These are phyloP conservation scores for Stachybotrys chartarum DNA, from an alignment of 2,329 filamentous ascomycete species.

Conservation along the genomic window DNA sequence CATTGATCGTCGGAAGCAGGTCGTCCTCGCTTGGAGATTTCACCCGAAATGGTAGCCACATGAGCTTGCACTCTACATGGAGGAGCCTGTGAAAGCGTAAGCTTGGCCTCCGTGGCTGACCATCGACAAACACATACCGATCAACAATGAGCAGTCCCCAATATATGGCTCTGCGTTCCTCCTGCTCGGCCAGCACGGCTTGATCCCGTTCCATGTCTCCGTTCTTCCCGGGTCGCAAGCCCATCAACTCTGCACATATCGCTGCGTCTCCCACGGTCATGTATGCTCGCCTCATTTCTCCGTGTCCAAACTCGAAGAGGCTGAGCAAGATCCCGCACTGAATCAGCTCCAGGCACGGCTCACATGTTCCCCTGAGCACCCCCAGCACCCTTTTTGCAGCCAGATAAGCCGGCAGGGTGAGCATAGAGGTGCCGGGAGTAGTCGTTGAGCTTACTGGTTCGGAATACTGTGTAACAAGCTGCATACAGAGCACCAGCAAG, in stretches of 20 bases:
- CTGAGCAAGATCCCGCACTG: slow-evolving; percentile 33
- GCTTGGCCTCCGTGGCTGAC: background rate
- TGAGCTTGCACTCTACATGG: slow-evolving; percentile 22
- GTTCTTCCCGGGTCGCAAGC: slow-evolving; percentile 28
- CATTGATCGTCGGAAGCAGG: slow-evolving; percentile 24
- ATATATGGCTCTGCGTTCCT: slow-evolving; percentile 33
- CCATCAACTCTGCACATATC: slow-evolving; percentile 26
- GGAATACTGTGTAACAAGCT: slow-evolving; percentile 29
- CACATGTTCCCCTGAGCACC: slow-evolving; percentile 24
- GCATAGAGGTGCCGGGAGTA: slow-evolving; percentile 19
- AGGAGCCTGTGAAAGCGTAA: slow-evolving; percentile 12
- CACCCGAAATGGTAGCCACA: slow-evolving; percentile 24
- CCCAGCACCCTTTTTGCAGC: slow-evolving; percentile 30
- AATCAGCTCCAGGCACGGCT: slow-evolving; percentile 29
- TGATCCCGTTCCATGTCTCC: slow-evolving; percentile 20
- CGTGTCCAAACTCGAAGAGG: slow-evolving; percentile 37
- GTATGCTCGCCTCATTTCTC: slow-evolving; percentile 32
- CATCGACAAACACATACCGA: slow-evolving; percentile 21
- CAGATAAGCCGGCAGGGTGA: slow-evolving; percentile 29
- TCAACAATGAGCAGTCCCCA: slow-evolving; percentile 37
- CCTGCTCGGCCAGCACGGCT: slow-evolving; percentile 22
- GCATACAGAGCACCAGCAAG: slow-evolving; percentile 34
- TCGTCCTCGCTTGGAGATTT: slow-evolving; percentile 27
- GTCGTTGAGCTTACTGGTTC: slow-evolving; percentile 23
- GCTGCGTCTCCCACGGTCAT: slow-evolving; percentile 33